A percentile compares a stretch with the other conserved stretches of the same genome.
Conservation (phyloP, 257 asterid species). For the Salvia hispanica region DNA sequence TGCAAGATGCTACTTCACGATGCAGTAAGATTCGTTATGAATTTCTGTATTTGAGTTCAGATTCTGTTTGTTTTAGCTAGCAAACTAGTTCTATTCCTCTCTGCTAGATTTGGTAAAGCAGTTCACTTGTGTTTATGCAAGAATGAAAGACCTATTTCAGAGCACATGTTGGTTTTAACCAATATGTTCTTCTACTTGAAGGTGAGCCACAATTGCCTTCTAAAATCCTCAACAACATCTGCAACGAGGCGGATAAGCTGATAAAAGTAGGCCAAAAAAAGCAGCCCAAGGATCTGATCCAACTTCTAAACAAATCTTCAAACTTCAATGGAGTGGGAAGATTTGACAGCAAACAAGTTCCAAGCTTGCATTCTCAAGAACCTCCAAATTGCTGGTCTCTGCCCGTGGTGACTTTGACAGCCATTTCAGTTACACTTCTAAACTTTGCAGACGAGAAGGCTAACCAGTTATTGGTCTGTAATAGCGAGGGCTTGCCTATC, state of each 20-base stretch:
- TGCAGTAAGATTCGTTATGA: not conserved
- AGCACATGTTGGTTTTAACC: not conserved
- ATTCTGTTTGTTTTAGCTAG: not conserved
- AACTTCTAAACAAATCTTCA: not conserved
- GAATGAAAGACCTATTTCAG: too few species aligned
- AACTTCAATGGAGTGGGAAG: not conserved
- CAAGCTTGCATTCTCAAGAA: not conserved
- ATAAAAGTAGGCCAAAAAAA: not conserved
- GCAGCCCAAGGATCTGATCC: not conserved
- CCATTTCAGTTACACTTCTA: slow-evolving; percentile 1
- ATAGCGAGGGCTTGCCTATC: not conserved
- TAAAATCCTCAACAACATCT: not conserved
- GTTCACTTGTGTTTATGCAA: not conserved
- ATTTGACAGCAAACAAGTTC: not conserved
- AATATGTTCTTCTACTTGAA: not conserved
- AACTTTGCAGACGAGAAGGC: not conserved
- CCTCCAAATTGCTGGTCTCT: slow-evolving; percentile 10
- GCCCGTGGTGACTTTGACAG: slow-evolving; percentile 5
- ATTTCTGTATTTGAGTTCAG: not conserved
- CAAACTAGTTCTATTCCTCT: not conserved
- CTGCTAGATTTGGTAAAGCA: not conserved
- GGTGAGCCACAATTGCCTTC: not conserved
- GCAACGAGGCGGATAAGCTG: not conserved
- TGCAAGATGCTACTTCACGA: not conserved
- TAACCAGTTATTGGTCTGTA: not conserved